These are phyloP conservation scores for Combretum micranthum DNA, from an alignment of 345 rosid genomes.

Conservation along the genomic window DNA sequence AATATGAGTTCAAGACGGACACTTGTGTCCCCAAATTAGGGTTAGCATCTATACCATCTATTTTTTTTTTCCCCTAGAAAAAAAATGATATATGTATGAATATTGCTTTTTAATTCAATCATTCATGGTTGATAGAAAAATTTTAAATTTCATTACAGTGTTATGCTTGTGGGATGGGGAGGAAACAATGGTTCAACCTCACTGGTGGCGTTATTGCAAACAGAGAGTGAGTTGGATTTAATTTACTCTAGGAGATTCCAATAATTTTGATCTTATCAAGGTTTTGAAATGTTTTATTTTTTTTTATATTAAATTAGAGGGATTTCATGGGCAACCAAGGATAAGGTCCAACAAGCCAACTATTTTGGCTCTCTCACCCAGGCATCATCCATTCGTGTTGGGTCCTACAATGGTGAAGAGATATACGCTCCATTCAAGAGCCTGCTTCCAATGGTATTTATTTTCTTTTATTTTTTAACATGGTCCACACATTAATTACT, in stretches of 20 bases:
- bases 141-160: slow-evolving; percentile 28
- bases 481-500: not conserved
- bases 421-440: slow-evolving; percentile 97
- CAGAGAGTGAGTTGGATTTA: slow-evolving; percentile 56
- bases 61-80: not conserved
- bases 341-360: slow-evolving; percentile 93
- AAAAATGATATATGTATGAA: no score
- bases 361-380: slow-evolving; percentile 96
- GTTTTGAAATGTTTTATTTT: not conserved
- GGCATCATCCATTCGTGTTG: slow-evolving; percentile 84
- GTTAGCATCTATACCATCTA: slow-evolving; percentile 23
- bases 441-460: slow-evolving; percentile 83
- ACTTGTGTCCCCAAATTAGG: slow-evolving; percentile 79
- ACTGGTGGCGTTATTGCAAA: slow-evolving; percentile 89
- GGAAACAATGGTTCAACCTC: slow-evolving; percentile 95
- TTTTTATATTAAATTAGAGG: slow-evolving; percentile 41
- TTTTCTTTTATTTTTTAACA: not conserved
- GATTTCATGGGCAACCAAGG: slow-evolving; percentile 98
- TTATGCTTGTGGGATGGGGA: slow-evolving; percentile 98
- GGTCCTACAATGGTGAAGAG: slow-evolving; percentile 96
- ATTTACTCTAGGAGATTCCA: no score
- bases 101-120: not conserved
- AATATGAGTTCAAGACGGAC: slow-evolving; percentile 82
- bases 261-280: no score
- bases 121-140: not conserved